Evolutionary conservation across 2,329 filamentous ascomycete genomes (phyloP), one percentile per base, ranked within the genome.

Genomic region (Dothidotthia symphoricarpi): DNA sequence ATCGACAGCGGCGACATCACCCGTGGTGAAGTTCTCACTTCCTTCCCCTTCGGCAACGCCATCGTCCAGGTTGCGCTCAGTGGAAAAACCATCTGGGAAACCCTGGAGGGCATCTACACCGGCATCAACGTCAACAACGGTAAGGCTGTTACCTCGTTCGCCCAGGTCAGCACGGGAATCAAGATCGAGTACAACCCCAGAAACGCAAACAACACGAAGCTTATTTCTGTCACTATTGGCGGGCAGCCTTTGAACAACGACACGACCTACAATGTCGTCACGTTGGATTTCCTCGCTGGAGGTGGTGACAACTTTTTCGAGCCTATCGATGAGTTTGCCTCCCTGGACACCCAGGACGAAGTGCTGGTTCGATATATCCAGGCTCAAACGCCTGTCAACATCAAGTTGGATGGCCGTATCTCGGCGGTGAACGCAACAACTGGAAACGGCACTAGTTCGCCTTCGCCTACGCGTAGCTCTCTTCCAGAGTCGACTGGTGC

Each of bases 41-140:
- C 78, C 0, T 85, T 85, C 63, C 81, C 81, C 26, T 85, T 85
- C 47, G 77, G 78, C 37, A 85, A 85, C 61, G 70, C 80, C 29
- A 70, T 85, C 14, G 79, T 82, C 7, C 77, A 83, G 51, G 62
- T 83, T 12, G 65, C 57, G 0, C 70, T 77, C 45, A 67, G 67
- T 0, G 81, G 81, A 13, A 65, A 73, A 7, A 70, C 76, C 28
- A 57, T 85, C 4, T 78, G 76, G 72, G 67, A 72, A 28, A 69
- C 78, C 4, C 68, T 85, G 22, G 80, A 84, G 55, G 81, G 81
- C 4, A 72, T 77, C 40, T 71, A 83, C 3, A 72, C 74, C 4
- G 66, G 65, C 16, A 62, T 78, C 28, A 83, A 76, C 64, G 70
- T 78, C 47, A 71, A 70, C 51, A 82, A 80, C 56, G 62, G 71